These are phyloP conservation scores for Diaporthe citriasiana DNA, from an alignment of 2,329 filamentous ascomycete genomes.

Conservation along the genomic window DNA sequence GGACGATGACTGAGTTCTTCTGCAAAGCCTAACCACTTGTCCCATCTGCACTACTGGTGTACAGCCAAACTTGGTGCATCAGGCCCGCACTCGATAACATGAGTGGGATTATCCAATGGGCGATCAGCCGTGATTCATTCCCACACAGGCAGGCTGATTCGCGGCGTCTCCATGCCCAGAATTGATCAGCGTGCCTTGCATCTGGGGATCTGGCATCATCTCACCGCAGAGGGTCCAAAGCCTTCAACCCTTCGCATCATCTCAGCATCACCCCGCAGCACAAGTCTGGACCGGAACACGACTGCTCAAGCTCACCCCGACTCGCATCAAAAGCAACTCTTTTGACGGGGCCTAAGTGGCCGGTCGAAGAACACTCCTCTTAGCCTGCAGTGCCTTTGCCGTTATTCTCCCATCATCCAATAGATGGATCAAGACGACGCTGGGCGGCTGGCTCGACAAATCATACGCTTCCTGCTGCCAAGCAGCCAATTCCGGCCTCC, in stretches of 20 bases:
- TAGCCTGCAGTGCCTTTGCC: not conserved
- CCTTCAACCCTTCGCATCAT: not conserved
- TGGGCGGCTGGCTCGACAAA: conserved; percentile 14
- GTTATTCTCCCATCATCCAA: not conserved
- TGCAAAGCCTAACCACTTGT: conserved; percentile 1
- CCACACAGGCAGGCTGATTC: conserved; percentile 14
- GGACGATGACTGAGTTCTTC: not conserved
- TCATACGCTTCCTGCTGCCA: not conserved
- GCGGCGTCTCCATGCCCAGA: conserved; percentile 9
- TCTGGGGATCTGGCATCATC: conserved; percentile 26
- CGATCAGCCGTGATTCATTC: conserved; percentile 5
- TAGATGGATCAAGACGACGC: not conserved
- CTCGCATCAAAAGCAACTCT: not conserved
- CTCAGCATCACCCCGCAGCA: not conserved
- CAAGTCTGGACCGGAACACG: not conserved
- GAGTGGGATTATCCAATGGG: not conserved
- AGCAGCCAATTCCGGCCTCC: conserved; percentile 17
- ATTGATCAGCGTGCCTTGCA: conserved; percentile 19
- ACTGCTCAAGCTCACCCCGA: not conserved
- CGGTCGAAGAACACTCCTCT: not conserved
- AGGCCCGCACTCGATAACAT: not conserved
- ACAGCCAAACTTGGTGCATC: not conserved
- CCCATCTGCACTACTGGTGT: conserved; percentile 2
- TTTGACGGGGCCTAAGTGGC: not conserved
- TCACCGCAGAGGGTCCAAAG: not conserved